Evolutionary conservation across 768 basidiomycete genomes (phyloP).

Genomic region (Hygrocybe punicea): DNA sequence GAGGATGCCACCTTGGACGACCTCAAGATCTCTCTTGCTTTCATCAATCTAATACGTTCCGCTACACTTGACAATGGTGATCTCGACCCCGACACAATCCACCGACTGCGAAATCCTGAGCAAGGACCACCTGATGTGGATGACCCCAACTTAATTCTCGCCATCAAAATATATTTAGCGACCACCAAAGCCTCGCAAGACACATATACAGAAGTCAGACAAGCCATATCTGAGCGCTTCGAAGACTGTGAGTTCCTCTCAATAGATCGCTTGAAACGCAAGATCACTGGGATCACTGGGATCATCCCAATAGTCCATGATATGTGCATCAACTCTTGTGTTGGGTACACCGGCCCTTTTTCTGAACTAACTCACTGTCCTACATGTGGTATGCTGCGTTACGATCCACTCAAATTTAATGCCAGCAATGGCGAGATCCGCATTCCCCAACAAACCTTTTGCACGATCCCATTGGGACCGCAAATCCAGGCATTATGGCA

Average conservation of each 20-base stretch:
- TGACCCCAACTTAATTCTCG: conserved; percentile 27
- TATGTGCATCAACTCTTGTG: conserved; percentile 45
- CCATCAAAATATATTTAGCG: conserved; percentile 32
- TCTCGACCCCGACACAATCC: conserved; percentile 17
- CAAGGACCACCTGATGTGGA: conserved; percentile 13
- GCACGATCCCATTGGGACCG: conserved; percentile 25
- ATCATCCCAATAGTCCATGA: conserved; percentile 33
- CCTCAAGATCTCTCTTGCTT: conserved; percentile 17
- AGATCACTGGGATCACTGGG: conserved; percentile 31
- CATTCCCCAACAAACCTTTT: conserved; percentile 31
- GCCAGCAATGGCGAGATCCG: neutral
- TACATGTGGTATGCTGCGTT: conserved; percentile 29
- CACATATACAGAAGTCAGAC: conserved; percentile 24
- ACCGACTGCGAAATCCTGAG: conserved; percentile 27
- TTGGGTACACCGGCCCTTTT: conserved; percentile 41
- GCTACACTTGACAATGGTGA: conserved; percentile 28
- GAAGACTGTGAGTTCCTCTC: conserved; percentile 28
- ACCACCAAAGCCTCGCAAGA: conserved; percentile 29
- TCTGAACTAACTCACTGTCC: conserved; percentile 27
- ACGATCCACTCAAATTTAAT: conserved; percentile 12
- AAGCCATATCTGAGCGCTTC: conserved; percentile 20
- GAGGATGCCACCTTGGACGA: conserved; percentile 11
- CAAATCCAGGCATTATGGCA: conserved; percentile 36
- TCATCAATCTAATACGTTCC: conserved; percentile 18
- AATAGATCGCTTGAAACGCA: conserved; percentile 26